Evolutionary conservation across 331 rosid genomes (phyloP).

Genomic region (Erythrophleum ivorense): DNA sequence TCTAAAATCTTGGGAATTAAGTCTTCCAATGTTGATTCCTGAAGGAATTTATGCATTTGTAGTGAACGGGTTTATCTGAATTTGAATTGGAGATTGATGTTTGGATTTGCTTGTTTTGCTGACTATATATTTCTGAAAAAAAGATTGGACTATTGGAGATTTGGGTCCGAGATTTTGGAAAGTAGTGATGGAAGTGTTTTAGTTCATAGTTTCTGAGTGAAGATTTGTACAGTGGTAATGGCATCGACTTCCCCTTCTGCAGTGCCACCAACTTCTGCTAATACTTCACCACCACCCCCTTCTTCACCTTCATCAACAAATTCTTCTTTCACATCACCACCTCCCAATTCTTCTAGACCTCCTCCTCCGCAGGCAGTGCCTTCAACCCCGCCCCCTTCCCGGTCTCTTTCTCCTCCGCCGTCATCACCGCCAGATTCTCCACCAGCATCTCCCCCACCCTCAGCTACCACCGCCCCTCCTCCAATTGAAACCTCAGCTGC

Average conservation of each 20-base stretch:
- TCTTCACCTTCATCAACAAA: slow-evolving; percentile 42
- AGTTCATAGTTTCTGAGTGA: slow-evolving; percentile 41
- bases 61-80: slow-evolving; percentile 34
- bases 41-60: slow-evolving; percentile 22
- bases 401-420: slow-evolving; percentile 42
- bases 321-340: slow-evolving; percentile 32
- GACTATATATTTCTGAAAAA: slow-evolving; percentile 7
- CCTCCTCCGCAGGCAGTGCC: slow-evolving; percentile 48
- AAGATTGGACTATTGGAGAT: slow-evolving; percentile 29
- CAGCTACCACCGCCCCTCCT: slow-evolving; percentile 43
- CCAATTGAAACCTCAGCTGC: slow-evolving; percentile 54
- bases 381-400: slow-evolving; percentile 42
- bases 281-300: slow-evolving; percentile 44
- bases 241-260: slow-evolving; percentile 53
- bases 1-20: slow-evolving; percentile 21
- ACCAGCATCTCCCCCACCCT: neutral
- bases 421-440: neutral
- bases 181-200: slow-evolving; percentile 43
- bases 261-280: slow-evolving; percentile 55
- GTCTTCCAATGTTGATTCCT: slow-evolving; percentile 31
- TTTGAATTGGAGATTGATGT: slow-evolving; percentile 24
- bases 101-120: slow-evolving; percentile 40
- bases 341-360: slow-evolving; percentile 55
- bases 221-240: slow-evolving; percentile 53
- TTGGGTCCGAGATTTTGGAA: slow-evolving; percentile 34